Evolutionary conservation across 1,284 basidiomycete genomes (phyloP), one percentile per base, ranked within the genome.

Genomic region (Microbotryomycetes sp.): DNA sequence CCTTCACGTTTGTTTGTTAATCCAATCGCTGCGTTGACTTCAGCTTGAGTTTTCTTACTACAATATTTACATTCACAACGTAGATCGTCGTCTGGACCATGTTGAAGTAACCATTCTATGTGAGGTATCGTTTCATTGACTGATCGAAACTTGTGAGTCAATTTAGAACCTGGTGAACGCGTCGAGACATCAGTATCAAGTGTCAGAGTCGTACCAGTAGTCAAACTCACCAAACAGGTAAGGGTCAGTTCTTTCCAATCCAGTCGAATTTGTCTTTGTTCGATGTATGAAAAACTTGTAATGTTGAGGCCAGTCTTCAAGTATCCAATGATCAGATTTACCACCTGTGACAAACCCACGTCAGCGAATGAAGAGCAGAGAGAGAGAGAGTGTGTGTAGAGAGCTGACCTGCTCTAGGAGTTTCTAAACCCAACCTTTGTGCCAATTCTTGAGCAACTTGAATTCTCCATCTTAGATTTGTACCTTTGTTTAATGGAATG

Each of bases 51-150:
- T 66, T 81, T 81, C 23, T 58, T 57, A 46, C 81, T 77, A 73
- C 88, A 90, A 73, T 90, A 90, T 73, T 89, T 89, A 79, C 88
- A 91, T 28, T 77, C 74, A 71, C 88, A 91, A 42, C 80, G 81
- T 0, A 73, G 66, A 25, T 77, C 75, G 67, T 81, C 75, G 65
- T 80, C 30, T 70, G 2, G 79, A 0, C 77, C 72, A 64, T 87
- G 83, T 4, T 78, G 77, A 74, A 85, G 79, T 2, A 91, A 80
- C 88, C 88, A 91, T 62, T 83, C 77, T 2, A 86, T 86, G 71
- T 91, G 88, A 4, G 87, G 87, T 49, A 86, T 81, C 71, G 90
- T 88, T 72, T 91, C 88, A 58, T 85, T 84, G 12, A 83, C 78
- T 4, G 88, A 89, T 47, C 89, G 85, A 74, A 89, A 91, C 46